These are phyloP conservation scores for Lasiodiplodia citricola DNA, from an alignment of 2,329 filamentous ascomycete genomes.

Conservation along the genomic window DNA sequence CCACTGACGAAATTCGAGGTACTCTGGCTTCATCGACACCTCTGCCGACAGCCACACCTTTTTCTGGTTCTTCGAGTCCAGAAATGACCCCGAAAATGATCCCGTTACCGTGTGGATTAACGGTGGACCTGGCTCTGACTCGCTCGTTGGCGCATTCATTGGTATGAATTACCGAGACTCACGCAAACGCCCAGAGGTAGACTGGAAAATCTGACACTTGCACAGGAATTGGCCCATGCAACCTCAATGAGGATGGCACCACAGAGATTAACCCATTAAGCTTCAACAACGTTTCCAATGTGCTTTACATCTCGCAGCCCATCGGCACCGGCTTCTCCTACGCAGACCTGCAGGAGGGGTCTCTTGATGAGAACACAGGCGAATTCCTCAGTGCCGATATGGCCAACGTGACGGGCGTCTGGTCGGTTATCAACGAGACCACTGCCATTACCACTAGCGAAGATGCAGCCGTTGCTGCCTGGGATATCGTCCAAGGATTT, in stretches of 20 bases:
- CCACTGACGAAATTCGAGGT: neutral
- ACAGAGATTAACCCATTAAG: constrained; percentile 45
- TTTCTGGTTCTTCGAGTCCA: constrained; percentile 69
- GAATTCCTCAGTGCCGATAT: neutral
- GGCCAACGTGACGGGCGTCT: constrained; percentile 42
- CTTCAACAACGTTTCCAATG: constrained; percentile 47
- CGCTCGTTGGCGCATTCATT: constrained; percentile 8
- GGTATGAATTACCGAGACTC: constrained; percentile 21
- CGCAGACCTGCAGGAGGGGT: constrained; percentile 30
- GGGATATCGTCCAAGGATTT: constrained; percentile 44
- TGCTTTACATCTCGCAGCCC: constrained; percentile 48
- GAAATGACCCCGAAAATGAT: constrained; percentile 60
- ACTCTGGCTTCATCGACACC: constrained; percentile 22
- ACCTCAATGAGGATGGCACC: constrained; percentile 47
- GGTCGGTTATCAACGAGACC: constrained; percentile 50
- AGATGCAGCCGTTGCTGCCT: constrained; percentile 42
- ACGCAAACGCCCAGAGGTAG: too few relatives aligned
- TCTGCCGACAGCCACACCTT: constrained; percentile 52
- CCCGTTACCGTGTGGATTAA: constrained; percentile 61
- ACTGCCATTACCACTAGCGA: constrained; percentile 38
- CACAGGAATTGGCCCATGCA: constrained; percentile 52
- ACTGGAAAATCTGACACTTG: constrained; percentile 57
- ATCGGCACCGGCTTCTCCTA: constrained; percentile 49
- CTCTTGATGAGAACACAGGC: neutral
- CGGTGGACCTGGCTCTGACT: constrained; percentile 18